Evolutionary conservation across 768 basidiomycete genomes (phyloP), one percentile per base, ranked within the genome.

Genomic region (Gyrodon lividus): DNA sequence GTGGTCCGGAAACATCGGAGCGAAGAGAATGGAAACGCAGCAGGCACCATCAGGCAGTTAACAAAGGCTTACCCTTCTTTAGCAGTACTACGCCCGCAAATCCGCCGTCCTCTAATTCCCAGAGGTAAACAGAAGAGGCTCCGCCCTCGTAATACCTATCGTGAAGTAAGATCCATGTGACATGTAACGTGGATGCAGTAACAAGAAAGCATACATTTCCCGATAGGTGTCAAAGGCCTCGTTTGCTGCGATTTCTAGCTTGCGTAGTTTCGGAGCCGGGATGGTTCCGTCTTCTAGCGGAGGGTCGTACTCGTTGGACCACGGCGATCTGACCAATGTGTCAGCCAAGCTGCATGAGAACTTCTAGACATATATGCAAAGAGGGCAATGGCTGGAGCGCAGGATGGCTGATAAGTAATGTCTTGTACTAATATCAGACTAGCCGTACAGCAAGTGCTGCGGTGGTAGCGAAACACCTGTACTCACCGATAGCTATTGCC

Each of bases 151-250:
- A 99, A 76, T 99, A 99, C 79, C 88, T 90, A 58, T 60, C 41
- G 13, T 46, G 28, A 26, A 38, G 42, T 45, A 22, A 54, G 41
- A 46, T 46, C 20, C 19, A 2, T 23, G 33, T 35, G 51, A 52
- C 45, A 41, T 4, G 9, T 0, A 31, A 41, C 28, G n/a, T 13
- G 28, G 23, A 34, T 13, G 43, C 26, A 39, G 46, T 30, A 28
- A 48, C 23, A 43, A 17, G 47, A 41, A 51, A 26, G 68, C 81
- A 51, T 60, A 90, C 95, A 98, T 83, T 72, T 98, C 96, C 22
- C 95, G 84, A 70, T 99, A 99, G 2, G 92, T 93, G 66, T 97
- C 94, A 63, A 99, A 98, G 9, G 94, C 95, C 55, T 96, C 92
- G 63, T 98, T 98, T 31, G 95, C 92, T 9, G 89, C 76, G 50